phyloP scores from a whole-genome alignment of 1,284 basidiomycete genomes.

The Fistulina hepatica region DNA sequence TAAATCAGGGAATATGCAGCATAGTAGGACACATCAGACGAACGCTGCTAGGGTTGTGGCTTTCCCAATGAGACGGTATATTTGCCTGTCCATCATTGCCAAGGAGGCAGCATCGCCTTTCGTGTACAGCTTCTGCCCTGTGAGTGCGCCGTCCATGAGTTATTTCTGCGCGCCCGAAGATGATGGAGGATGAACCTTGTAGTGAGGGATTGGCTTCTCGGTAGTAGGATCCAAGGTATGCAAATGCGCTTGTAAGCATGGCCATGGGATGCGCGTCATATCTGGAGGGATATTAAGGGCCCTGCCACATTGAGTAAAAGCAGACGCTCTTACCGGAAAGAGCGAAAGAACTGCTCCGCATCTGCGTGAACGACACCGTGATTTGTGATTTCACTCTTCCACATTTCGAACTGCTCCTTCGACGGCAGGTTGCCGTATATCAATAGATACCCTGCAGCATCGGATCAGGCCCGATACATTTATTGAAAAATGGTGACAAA shows the following conservation, averaged over 20 bases:
- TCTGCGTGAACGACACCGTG: slow-evolving; percentile 73
- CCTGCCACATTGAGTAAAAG: slow-evolving; percentile 2
- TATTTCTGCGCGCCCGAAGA: not conserved
- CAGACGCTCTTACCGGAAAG: slow-evolving; percentile 47
- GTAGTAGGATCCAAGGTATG: slow-evolving; percentile 80
- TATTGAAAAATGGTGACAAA: not conserved
- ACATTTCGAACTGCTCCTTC: slow-evolving; percentile 46
- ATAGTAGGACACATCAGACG: slow-evolving; percentile 20
- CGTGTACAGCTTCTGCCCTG: slow-evolving; percentile 73
- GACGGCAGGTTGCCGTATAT: slow-evolving; percentile 78
- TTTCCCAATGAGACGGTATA: slow-evolving; percentile 79
- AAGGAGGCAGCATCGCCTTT: slow-evolving; percentile 55
- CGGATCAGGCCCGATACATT: slow-evolving; percentile 2
- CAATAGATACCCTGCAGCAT: slow-evolving; percentile 61
- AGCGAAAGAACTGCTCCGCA: slow-evolving; percentile 68
- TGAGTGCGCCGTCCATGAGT: not conserved
- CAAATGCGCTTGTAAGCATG: slow-evolving; percentile 75
- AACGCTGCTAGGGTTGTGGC: slow-evolving; percentile 78
- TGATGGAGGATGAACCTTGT: slow-evolving; percentile 37
- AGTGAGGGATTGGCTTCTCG: slow-evolving; percentile 71
- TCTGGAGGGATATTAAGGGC: slow-evolving; percentile 25
- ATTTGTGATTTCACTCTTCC: slow-evolving; percentile 66
- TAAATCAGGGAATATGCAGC: slow-evolving; percentile 5
- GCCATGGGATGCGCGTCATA: slow-evolving; percentile 87
- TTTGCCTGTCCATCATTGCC: slow-evolving; percentile 80